Base-by-base conservation (phyloP, 2,329 filamentous ascomycete genomes). In the Dothidotthia symphoricarpi region DNA sequence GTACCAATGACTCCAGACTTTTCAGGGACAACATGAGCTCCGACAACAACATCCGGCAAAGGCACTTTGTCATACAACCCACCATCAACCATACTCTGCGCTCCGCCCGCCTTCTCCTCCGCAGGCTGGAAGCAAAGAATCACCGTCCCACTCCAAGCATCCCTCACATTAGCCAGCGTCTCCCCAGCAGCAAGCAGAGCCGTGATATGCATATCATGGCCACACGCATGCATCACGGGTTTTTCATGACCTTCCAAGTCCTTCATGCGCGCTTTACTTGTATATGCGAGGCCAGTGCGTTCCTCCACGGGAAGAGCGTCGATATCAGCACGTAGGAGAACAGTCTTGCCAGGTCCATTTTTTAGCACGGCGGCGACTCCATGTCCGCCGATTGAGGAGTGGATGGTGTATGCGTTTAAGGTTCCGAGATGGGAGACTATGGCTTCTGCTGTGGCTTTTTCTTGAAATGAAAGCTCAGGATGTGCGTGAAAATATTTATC, bases 221-320 rank as follows among this genome's bases (percentile, higher is more conserved):
- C 82, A 57, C 81, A 85, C 15, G 81, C 81, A 59, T 85, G 82
- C 81, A 85, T 85, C 0, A 82, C 76, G 0, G 77, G 75, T 35
- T 74, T 74, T 36, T 71, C 65, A 0, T 67, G 57, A 0, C 77
- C 77, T 7, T 76, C 69, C 2, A 58, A 40, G 46, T 75, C 71
- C 22, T 63, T 67, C 53, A 59, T 64, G 54, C 70, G 69, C 8
- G 49, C 67, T 10, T 53, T 74, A 52, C 77, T 81, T 0, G 78
- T 74, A 52, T 83, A 84, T 0, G 65, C 52, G 0, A 84, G 60
- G 0, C 70, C 73, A 0, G 79, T 82, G 14, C 67, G 60, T 56
- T 84, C 81, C 38, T 71, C 50, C 0, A 83, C 66, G 0, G 81
- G 80, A 0, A 84, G 64, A 0, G 72, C 81, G 49, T 85, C 81